Evolutionary conservation across 2,329 filamentous ascomycete species (phyloP).

Genomic region (Phialocephala sp.): DNA sequence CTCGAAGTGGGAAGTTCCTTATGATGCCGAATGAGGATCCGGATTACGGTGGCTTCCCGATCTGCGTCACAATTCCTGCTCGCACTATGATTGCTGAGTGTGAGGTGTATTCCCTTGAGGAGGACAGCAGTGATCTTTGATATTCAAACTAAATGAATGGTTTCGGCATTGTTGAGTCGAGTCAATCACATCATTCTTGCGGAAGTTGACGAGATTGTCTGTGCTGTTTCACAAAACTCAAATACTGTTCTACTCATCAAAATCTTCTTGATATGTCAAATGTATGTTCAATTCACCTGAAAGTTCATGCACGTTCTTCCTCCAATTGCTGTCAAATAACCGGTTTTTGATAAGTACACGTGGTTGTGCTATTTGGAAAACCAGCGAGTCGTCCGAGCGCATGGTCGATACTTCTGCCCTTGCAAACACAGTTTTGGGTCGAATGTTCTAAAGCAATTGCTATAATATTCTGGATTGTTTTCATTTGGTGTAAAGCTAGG

Average conservation of each 20-base stretch:
- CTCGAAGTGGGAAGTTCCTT: conserved; percentile 51
- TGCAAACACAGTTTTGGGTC: background rate
- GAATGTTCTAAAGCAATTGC: conserved; percentile 6
- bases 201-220: background rate
- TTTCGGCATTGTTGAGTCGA: background rate
- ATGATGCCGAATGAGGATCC: conserved; percentile 61
- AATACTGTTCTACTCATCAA: too few relatives aligned
- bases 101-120: conserved; percentile 44
- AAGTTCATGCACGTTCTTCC: too few relatives aligned
- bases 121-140: conserved; percentile 7
- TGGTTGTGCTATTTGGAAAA: too few relatives aligned
- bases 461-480: background rate
- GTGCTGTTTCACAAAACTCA: background rate
- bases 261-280: too few relatives aligned
- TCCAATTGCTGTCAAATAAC: too few relatives aligned
- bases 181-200: background rate
- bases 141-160: background rate
- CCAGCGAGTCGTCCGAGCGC: background rate
- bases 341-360: too few relatives aligned
- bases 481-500: background rate
- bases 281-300: too few relatives aligned
- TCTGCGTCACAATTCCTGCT: conserved; percentile 59
- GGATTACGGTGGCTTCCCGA: conserved; percentile 62
- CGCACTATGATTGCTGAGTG: conserved; percentile 54
- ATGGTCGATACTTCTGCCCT: background rate